A percentile compares a stretch with the other conserved stretches of the same genome.
Conservation (phyloP, 2,329 filamentous ascomycete genomes). For the Trichoderma lentiforme region DNA sequence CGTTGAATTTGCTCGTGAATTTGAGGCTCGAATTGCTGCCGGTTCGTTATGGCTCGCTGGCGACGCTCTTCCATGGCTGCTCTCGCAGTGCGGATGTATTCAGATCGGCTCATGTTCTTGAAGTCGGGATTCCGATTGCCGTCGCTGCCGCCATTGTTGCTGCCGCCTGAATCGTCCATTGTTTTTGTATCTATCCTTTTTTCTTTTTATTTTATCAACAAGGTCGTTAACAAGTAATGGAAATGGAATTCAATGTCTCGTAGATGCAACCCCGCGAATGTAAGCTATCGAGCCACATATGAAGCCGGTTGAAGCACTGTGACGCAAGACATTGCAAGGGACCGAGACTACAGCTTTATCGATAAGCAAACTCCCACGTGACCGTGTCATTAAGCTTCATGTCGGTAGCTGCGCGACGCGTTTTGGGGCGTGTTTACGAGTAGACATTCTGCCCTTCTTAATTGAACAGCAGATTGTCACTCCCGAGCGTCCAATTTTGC, state of each 20-base stretch:
- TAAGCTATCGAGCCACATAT: not conserved
- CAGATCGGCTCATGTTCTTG: conserved; percentile 22
- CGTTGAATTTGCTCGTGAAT: conserved; percentile 33
- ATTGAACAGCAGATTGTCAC: not conserved
- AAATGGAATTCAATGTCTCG: not conserved
- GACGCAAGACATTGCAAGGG: conserved; percentile 17
- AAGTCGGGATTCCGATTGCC: conserved; percentile 28
- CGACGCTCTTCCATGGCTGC: conserved; percentile 35
- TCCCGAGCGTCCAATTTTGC: not conserved
- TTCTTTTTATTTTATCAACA: not conserved
- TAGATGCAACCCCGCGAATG: not conserved
- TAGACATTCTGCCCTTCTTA: conserved; percentile 13
- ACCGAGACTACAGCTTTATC: conserved; percentile 30
- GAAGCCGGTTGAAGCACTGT: conserved; percentile 5
- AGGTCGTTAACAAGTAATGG: not conserved
- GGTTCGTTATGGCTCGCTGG: conserved; percentile 28
- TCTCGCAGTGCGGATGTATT: conserved; percentile 25
- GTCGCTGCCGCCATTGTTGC: not conserved
- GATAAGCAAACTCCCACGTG: conserved; percentile 29
- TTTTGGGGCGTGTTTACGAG: conserved; percentile 5
- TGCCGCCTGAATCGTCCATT: conserved; percentile 22
- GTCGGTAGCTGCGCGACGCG: conserved; percentile 19
- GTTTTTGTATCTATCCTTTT: no score
- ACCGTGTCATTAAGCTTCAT: conserved; percentile 9
- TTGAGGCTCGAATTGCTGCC: conserved; percentile 30